Conservation (phyloP, 345 rosid genomes). For the Boechera divaricarpa region DNA sequence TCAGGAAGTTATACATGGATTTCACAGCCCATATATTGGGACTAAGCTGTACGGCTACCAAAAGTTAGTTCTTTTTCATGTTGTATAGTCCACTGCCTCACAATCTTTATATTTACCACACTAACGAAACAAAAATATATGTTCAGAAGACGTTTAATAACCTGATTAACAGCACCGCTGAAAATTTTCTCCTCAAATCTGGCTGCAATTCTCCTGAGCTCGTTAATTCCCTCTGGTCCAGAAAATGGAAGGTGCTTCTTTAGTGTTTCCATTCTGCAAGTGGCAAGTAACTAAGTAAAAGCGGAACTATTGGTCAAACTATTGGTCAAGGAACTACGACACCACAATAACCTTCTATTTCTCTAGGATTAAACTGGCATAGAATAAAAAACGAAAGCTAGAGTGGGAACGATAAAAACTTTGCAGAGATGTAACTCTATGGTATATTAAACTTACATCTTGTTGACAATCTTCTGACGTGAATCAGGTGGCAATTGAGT, state of each 20-base stretch:
- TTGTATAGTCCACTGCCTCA: conserved; percentile 5
- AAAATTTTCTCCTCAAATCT: conserved; percentile 85
- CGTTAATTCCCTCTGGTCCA: conserved; percentile 70
- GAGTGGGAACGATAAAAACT: conserved; percentile 6
- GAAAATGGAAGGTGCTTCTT: conserved; percentile 71
- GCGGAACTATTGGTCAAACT: background rate
- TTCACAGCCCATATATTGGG: conserved; percentile 7
- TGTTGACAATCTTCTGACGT: conserved; percentile 66
- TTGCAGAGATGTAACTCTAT: background rate
- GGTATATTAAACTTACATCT: conserved; percentile 52
- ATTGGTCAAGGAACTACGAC: background rate
- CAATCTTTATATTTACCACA: background rate
- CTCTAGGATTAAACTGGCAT: background rate
- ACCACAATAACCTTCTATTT: conserved; percentile 20
- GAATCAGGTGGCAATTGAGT: conserved; percentile 57
- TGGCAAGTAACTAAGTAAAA: conserved; percentile 22
- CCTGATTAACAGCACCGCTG: conserved; percentile 72
- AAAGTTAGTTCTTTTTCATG: background rate
- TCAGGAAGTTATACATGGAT: conserved; percentile 21
- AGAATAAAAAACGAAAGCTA: background rate
- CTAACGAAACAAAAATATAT: background rate
- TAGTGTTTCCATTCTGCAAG: conserved; percentile 65
- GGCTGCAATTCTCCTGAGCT: conserved; percentile 72
- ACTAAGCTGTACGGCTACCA: background rate
- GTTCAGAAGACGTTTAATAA: conserved; percentile 27